These are phyloP conservation scores for Solanum gracilifrons DNA, from an alignment of 257 asterid genomes.

Conservation along the genomic window DNA sequence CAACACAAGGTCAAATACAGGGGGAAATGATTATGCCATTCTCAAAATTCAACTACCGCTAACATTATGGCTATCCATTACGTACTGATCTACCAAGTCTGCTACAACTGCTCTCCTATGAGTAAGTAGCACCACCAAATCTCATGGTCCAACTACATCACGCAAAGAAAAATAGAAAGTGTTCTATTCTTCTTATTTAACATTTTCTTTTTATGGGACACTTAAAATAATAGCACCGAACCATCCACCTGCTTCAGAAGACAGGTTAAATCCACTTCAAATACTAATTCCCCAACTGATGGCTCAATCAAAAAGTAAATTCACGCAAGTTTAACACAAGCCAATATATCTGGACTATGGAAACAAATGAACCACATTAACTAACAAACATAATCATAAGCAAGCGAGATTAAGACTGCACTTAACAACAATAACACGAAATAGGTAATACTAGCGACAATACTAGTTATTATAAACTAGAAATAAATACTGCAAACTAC, in stretches of 20 bases:
- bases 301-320: conserved; percentile 19
- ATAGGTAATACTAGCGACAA: conserved; percentile 34
- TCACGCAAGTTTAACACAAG: conserved; percentile 20
- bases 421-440: conserved; percentile 23
- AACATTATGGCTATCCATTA: conserved; percentile 42
- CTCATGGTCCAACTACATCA: conserved; percentile 21
- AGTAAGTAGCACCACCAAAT: conserved; percentile 13
- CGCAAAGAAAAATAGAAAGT: conserved; percentile 4
- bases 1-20: conserved; percentile 82
- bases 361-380: conserved; percentile 29
- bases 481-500: conserved; percentile 36
- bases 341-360: conserved; percentile 31
- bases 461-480: conserved; percentile 49
- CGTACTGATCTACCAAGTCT: conserved; percentile 29
- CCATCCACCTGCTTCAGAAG: conserved; percentile 10
- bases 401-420: conserved; percentile 46
- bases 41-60: conserved; percentile 52
- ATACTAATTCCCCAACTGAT: conserved; percentile 11
- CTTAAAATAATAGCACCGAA: neutral
- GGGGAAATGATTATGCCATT: conserved; percentile 55
- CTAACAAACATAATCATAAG: conserved; percentile 26
- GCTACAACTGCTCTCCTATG: conserved; percentile 22
- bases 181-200: neutral
- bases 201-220: neutral
- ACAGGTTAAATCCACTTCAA: neutral